Percentiles rank a stretch among this genome's conserved stretches.
These are phyloP conservation scores for Mortierella sp. DNA, from an alignment of 371 early-diverging fungal species.

Conservation along the genomic window DNA sequence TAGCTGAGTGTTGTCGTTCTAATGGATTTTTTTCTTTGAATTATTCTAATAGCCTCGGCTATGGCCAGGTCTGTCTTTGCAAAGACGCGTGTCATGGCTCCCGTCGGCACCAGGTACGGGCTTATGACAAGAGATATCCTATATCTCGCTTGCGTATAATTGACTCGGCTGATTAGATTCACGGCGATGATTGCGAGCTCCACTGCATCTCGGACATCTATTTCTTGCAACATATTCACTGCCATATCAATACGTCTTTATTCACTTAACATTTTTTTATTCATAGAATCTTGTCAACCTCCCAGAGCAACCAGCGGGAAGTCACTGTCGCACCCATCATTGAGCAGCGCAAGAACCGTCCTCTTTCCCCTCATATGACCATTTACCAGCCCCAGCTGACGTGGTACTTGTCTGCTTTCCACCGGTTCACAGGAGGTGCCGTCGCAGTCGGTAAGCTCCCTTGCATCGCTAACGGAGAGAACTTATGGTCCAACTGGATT, in stretches of 20 bases:
- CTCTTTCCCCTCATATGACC: slow-evolving; percentile 83
- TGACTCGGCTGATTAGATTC: no score
- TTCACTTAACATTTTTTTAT: not conserved
- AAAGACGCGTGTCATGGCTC: slow-evolving; percentile 45
- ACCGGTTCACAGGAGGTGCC: slow-evolving; percentile 86
- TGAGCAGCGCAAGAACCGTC: slow-evolving; percentile 80
- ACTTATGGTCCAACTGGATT: not conserved
- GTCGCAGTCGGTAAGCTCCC: slow-evolving; percentile 75
- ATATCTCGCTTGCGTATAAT: no score
- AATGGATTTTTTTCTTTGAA: not conserved
- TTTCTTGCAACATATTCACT: no score
- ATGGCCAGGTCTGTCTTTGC: slow-evolving; percentile 28
- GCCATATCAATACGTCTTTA: no score
- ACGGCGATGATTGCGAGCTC: no score
- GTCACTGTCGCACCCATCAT: slow-evolving; percentile 55
- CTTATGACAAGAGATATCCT: not conserved
- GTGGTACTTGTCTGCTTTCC: slow-evolving; percentile 79
- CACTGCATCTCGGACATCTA: not conserved
- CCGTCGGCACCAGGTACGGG: slow-evolving; percentile 43
- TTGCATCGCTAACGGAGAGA: no score
- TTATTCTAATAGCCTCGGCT: slow-evolving; percentile 15
- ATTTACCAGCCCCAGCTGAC: slow-evolving; percentile 94
- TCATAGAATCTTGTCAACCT: slow-evolving; percentile 47
- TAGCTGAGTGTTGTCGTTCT: no score
- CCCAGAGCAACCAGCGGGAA: slow-evolving; percentile 35